These are phyloP conservation scores for Trichophyton benhamiae DNA, from an alignment of 2,329 filamentous ascomycete species.

Conservation along the genomic window DNA sequence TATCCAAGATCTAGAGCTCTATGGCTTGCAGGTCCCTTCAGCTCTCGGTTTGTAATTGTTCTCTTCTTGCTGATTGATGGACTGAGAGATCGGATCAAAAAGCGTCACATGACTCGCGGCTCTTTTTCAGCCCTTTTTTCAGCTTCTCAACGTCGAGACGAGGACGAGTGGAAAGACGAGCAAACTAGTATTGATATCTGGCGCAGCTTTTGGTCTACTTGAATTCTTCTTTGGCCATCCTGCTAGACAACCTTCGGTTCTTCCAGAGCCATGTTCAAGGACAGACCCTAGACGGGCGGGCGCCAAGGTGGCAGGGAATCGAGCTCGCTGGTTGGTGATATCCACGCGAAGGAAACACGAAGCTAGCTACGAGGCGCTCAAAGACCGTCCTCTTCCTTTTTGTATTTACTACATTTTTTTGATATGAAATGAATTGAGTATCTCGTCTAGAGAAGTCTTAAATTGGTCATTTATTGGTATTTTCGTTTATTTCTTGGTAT, in stretches of 20 bases:
- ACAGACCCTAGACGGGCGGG: not conserved
- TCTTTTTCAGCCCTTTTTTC: not conserved
- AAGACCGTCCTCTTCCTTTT: not conserved
- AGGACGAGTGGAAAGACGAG: not conserved
- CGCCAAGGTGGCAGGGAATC: slow-evolving; percentile 4
- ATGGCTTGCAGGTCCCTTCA: not conserved
- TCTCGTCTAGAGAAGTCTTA: too few relatives aligned
- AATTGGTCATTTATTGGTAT: not conserved
- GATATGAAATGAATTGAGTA: not conserved
- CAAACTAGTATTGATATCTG: not conserved
- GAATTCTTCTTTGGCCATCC: not conserved
- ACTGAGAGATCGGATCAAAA: not conserved
- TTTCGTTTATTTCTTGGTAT: not conserved
- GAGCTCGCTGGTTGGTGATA: slow-evolving; percentile 4
- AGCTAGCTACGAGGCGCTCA: not conserved
- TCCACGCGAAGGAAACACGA: slow-evolving; percentile 4
- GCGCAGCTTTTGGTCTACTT: not conserved
- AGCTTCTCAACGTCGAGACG: not conserved
- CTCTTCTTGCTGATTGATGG: not conserved
- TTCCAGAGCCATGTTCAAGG: not conserved
- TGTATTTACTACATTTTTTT: not conserved
- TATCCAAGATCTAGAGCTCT: not conserved
- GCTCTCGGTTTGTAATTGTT: not conserved
- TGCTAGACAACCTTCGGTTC: not conserved
- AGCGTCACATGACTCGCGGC: not conserved